A percentile compares a stretch with the other conserved stretches of the same genome.
phyloP scores from a whole-genome alignment of 2,329 filamentous ascomycete genomes.

The Aspergillus neotritici region DNA sequence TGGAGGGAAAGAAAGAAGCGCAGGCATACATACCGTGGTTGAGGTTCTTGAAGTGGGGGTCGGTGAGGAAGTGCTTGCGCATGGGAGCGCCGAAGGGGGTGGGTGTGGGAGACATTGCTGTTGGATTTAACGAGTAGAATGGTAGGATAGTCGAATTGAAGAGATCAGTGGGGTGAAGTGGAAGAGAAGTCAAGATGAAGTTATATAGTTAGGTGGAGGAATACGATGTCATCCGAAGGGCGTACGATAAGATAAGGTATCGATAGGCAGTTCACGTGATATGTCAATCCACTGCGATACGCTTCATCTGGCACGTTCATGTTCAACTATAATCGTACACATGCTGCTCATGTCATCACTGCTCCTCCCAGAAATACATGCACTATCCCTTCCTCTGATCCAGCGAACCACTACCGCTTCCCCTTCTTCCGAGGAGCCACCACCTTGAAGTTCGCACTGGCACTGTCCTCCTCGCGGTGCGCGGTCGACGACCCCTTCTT shows the following conservation, averaged over 20 bases:
- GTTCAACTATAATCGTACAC: not conserved
- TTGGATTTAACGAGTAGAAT: not conserved
- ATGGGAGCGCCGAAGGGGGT: constrained; percentile 50
- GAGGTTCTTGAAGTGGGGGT: constrained; percentile 62
- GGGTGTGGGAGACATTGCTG: constrained; percentile 3
- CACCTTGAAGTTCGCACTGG: constrained; percentile 70
- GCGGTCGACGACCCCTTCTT: constrained; percentile 67
- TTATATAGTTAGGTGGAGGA: too few relatives aligned
- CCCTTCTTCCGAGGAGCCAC: constrained; percentile 89
- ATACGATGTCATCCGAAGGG: too few relatives aligned
- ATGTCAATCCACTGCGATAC: too few relatives aligned
- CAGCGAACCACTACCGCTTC: constrained; percentile 55
- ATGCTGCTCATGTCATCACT: not conserved
- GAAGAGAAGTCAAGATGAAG: too few relatives aligned
- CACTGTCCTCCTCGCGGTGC: constrained; percentile 45
- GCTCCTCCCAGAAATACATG: not conserved
- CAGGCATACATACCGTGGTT: constrained; percentile 81
- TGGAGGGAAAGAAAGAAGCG: too few relatives aligned
- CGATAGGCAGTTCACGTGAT: too few relatives aligned
- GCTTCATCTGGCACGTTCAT: too few relatives aligned
- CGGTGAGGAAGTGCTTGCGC: constrained; percentile 63
- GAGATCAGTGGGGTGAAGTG: not conserved
- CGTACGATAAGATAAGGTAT: too few relatives aligned
- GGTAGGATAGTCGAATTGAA: not conserved
- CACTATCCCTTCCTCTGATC: constrained; percentile 1